phyloP scores from a whole-genome alignment of 257 asterid genomes.

The Jaltomata sinuosa region DNA sequence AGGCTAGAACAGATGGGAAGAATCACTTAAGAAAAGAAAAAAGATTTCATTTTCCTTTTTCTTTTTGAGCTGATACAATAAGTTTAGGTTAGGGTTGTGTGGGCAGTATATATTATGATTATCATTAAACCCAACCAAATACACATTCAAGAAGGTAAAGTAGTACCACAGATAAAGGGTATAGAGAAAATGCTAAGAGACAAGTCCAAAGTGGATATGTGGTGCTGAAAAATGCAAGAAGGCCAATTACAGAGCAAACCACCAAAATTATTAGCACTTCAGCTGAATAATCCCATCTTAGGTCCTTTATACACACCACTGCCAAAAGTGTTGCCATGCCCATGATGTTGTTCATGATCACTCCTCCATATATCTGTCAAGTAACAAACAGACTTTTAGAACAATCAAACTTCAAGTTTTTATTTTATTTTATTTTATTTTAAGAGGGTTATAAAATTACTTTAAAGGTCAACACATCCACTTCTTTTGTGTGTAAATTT shows the following conservation, averaged over 20 bases:
- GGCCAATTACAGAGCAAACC: constrained; percentile 22
- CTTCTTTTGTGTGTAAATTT: not conserved
- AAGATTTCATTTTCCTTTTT: not conserved
- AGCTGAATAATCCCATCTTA: constrained; percentile 33
- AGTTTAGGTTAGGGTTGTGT: not conserved
- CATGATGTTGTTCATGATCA: constrained; percentile 30
- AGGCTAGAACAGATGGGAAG: too few relatives aligned
- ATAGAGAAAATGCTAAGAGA: constrained; percentile 20
- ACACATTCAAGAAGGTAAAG: constrained; percentile 16
- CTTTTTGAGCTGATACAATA: not conserved
- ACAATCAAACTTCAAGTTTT: not conserved
- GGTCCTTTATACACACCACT: constrained; percentile 19
- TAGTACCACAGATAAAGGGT: constrained; percentile 17
- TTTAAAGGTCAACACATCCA: not conserved
- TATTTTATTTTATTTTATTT: not conserved
- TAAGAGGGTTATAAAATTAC: not conserved
- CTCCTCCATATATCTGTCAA: constrained; percentile 35
- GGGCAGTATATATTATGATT: not conserved
- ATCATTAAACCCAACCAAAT: constrained; percentile 14
- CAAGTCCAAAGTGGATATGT: constrained; percentile 31
- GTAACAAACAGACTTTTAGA: not conserved
- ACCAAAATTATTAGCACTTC: constrained; percentile 23
- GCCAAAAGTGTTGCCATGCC: constrained; percentile 22
- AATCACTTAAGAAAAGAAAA: too few relatives aligned
- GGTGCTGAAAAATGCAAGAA: constrained; percentile 15